These are phyloP conservation scores for Linum usitatissimum DNA, from an alignment of 345 rosid species.

Conservation along the genomic window DNA sequence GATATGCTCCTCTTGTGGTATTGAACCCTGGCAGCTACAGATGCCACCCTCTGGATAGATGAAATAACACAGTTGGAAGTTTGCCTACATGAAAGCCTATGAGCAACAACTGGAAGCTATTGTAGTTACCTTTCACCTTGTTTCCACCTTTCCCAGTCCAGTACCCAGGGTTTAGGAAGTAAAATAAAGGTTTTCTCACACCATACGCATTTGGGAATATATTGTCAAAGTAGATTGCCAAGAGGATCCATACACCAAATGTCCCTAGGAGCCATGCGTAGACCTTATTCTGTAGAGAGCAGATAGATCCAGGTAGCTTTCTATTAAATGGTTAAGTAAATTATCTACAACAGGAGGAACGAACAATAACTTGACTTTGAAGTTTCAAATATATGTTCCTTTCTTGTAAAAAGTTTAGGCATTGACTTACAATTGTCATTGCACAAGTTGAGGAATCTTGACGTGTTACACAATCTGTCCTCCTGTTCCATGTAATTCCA, in stretches of 20 bases:
- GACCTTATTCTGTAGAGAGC: conserved; percentile 57
- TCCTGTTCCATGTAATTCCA: conserved; percentile 76
- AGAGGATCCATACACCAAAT: conserved; percentile 50
- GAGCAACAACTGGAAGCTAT: conserved; percentile 9
- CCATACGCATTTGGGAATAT: conserved; percentile 72
- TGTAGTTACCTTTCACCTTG: conserved; percentile 50
- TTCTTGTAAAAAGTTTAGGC: background rate
- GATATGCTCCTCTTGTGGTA: conserved; percentile 41
- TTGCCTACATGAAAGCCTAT: conserved; percentile 1
- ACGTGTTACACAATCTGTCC: conserved; percentile 44
- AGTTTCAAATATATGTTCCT: background rate
- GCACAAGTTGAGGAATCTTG: conserved; percentile 34
- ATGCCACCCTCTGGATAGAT: conserved; percentile 62
- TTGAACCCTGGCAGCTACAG: conserved; percentile 63
- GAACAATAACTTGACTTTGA: background rate
- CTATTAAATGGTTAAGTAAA: background rate
- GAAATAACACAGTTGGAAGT: conserved; percentile 8
- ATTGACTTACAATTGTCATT: conserved; percentile 54
- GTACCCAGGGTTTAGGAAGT: conserved; percentile 66
- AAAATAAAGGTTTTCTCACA: conserved; percentile 60
- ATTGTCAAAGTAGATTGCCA: conserved; percentile 83
- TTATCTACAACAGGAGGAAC: background rate
- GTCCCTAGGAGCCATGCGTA: conserved; percentile 59
- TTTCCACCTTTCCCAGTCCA: conserved; percentile 90
- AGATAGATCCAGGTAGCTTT: background rate